These are phyloP conservation scores for Calonectria pseudoturangicola DNA, from an alignment of 2,329 filamentous ascomycete genomes.

Conservation along the genomic window DNA sequence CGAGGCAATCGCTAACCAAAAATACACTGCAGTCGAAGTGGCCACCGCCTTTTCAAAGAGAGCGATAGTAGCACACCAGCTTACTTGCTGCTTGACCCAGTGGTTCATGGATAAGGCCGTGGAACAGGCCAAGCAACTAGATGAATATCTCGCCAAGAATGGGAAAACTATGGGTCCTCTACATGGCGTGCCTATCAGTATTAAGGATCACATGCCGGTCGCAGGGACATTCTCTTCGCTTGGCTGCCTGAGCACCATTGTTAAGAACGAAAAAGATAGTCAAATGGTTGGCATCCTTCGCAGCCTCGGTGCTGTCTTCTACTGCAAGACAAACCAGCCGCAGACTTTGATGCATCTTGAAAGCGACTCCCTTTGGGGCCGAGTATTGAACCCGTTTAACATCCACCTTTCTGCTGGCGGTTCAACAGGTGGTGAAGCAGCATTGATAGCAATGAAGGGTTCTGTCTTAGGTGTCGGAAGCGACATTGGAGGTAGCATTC, in stretches of 20 bases:
- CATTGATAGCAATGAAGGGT: slow-evolving; percentile 62
- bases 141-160: slow-evolving; percentile 62
- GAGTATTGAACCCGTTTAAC: slow-evolving; percentile 77
- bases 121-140: slow-evolving; percentile 61
- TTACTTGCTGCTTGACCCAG: slow-evolving; percentile 71
- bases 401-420: slow-evolving; percentile 76
- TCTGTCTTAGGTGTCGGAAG: slow-evolving; percentile 62
- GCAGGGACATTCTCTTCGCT: slow-evolving; percentile 67
- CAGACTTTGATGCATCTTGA: slow-evolving; percentile 73
- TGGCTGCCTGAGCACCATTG: slow-evolving; percentile 71
- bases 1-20: slow-evolving; percentile 59
- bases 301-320: slow-evolving; percentile 70
- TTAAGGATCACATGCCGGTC: slow-evolving; percentile 74
- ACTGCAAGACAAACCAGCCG: slow-evolving; percentile 76
- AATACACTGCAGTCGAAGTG: slow-evolving; percentile 63
- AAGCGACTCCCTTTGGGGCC: slow-evolving; percentile 74
- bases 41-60: slow-evolving; percentile 71
- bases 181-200: slow-evolving; percentile 52
- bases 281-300: slow-evolving; percentile 75
- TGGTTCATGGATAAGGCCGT: slow-evolving; percentile 71
- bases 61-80: slow-evolving; percentile 73
- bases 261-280: slow-evolving; percentile 70
- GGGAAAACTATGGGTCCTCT: slow-evolving; percentile 54
- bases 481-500: slow-evolving; percentile 62
- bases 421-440: slow-evolving; percentile 73